Evolutionary conservation across 2,329 filamentous ascomycete genomes (phyloP).

Genomic region (Phaeosphaeria sp.): DNA sequence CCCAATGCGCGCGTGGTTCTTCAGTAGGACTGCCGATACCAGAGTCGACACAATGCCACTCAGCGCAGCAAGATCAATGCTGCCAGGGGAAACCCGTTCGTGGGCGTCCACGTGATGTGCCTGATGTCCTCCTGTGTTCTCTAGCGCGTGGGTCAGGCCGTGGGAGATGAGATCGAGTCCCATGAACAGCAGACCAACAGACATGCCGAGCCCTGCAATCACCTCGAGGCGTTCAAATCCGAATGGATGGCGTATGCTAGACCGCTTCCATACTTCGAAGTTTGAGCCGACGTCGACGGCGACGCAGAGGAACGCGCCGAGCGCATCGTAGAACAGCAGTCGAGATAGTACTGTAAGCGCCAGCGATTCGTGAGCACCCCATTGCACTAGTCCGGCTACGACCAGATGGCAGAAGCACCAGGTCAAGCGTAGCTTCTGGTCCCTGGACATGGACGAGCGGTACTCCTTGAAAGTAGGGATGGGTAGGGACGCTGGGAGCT

Average conservation of each 20-base stretch:
- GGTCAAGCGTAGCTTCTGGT: constrained; percentile 80
- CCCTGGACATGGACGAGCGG: constrained; percentile 84
- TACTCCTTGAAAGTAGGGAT: constrained; percentile 90
- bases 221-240: constrained; percentile 91
- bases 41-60: constrained; percentile 83
- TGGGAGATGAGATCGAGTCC: constrained; percentile 95
- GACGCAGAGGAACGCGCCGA: constrained; percentile 89
- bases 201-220: constrained; percentile 93
- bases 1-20: constrained; percentile 90
- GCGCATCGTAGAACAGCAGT: constrained; percentile 92
- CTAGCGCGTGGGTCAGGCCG: constrained; percentile 90
- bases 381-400: constrained; percentile 83
- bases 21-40: constrained; percentile 83
- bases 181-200: constrained; percentile 95
- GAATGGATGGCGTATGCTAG: constrained; percentile 91
- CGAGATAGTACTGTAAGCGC: constrained; percentile 93
- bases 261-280: constrained; percentile 96
- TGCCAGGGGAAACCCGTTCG: constrained; percentile 72
- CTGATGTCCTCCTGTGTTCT: constrained; percentile 72
- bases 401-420: constrained; percentile 91
- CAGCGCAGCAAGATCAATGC: constrained; percentile 79
- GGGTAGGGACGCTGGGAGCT: constrained; percentile 88
- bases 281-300: constrained; percentile 92
- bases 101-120: constrained; percentile 74
- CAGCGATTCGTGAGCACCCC: constrained; percentile 82